Percentiles rank a stretch among this genome's conserved stretches.
Conservation (phyloP, 768 basidiomycete species). For the Pulveroboletus frians region DNA sequence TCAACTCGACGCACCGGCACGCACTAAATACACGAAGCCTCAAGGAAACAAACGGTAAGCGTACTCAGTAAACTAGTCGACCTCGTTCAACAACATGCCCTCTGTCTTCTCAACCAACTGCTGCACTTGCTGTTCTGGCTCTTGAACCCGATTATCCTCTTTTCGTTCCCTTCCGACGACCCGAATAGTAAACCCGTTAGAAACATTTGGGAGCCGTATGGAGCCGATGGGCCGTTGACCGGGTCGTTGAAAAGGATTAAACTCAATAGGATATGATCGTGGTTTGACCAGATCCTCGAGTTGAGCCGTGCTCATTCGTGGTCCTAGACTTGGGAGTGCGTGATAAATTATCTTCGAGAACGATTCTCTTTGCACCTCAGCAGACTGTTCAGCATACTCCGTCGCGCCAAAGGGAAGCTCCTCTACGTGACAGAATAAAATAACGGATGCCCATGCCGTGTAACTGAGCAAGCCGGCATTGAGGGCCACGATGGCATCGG, state of each 20-base stretch:
- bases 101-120: conserved; percentile 12
- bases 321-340: conserved; percentile 22
- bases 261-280: conserved; percentile 27
- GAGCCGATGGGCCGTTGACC: conserved; percentile 27
- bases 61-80: conserved; percentile 20
- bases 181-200: conserved; percentile 31
- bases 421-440: conserved; percentile 29
- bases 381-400: conserved; percentile 35
- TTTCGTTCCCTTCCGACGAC: conserved; percentile 15
- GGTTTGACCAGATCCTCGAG: conserved; percentile 21
- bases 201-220: conserved; percentile 26
- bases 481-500: conserved; percentile 40
- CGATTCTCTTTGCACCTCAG: conserved; percentile 27
- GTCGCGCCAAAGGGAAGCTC: conserved; percentile 31
- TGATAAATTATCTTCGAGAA: conserved; percentile 27
- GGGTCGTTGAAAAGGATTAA: conserved; percentile 32
- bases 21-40: neutral
- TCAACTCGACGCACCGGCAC: no score
- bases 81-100: conserved; percentile 23
- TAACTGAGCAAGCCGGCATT: conserved; percentile 39
- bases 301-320: conserved; percentile 19
- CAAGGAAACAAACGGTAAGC: neutral
- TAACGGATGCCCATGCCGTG: conserved; percentile 33
- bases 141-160: neutral
- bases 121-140: conserved; percentile 4